These are phyloP conservation scores for Penicillium sp. DNA, from an alignment of 2,329 filamentous ascomycete genomes.

Conservation along the genomic window DNA sequence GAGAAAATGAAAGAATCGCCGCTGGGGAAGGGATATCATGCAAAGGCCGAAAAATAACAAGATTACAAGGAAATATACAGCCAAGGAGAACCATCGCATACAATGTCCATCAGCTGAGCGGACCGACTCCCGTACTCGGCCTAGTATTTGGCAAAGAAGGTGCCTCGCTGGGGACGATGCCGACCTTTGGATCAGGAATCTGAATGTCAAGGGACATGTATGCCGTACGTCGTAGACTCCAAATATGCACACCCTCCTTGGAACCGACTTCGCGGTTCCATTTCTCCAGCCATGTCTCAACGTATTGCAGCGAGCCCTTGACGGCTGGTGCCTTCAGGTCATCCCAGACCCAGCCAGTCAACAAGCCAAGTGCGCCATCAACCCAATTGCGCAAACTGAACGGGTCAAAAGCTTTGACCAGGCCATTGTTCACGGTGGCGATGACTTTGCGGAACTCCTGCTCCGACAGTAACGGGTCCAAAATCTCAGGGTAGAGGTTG, in stretches of 20 bases:
- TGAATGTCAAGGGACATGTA: conserved; percentile 69
- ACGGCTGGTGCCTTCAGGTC: conserved; percentile 75
- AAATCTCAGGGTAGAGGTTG: conserved; percentile 92
- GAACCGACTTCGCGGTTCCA: conserved; percentile 74
- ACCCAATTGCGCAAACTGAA: conserved; percentile 73
- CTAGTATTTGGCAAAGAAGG: conserved; percentile 36
- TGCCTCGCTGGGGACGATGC: conserved; percentile 42
- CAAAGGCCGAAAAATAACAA: conserved; percentile 16
- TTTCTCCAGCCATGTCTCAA: conserved; percentile 80
- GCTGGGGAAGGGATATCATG: conserved; percentile 28
- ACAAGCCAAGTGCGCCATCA: conserved; percentile 73
- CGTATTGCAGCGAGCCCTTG: conserved; percentile 66
- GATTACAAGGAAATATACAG: conserved; percentile 24
- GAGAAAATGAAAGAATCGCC: conserved; percentile 5
- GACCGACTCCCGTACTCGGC: conserved; percentile 34
- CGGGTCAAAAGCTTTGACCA: conserved; percentile 77
- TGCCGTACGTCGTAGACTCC: conserved; percentile 76
- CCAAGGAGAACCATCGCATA: conserved; percentile 5
- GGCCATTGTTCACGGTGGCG: conserved; percentile 74
- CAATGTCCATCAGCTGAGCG: conserved; percentile 13
- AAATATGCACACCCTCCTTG: conserved; percentile 67
- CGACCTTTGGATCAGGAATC: conserved; percentile 52
- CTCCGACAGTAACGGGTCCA: conserved; percentile 82
- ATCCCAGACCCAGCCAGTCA: conserved; percentile 95
- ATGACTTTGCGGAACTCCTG: conserved; percentile 82